Conservation (phyloP, 1,284 basidiomycete species). For the Ceratobasidium sp. region DNA sequence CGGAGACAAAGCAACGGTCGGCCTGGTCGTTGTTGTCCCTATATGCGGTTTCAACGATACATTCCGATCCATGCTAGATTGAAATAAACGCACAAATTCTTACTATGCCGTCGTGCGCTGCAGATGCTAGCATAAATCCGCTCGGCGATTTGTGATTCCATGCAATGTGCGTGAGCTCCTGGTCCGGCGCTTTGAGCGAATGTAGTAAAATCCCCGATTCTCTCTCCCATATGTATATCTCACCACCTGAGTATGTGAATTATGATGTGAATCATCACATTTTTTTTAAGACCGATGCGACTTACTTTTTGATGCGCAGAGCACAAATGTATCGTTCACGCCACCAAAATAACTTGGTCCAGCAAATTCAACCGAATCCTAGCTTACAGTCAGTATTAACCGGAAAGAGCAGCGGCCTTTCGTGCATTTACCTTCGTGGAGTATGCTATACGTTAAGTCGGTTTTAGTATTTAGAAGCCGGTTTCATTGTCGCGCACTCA, state of each 20-base stretch:
- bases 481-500: neutral
- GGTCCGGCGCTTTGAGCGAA: conserved; percentile 34
- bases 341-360: conserved; percentile 16
- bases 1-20: conserved; percentile 7
- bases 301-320: conserved; percentile 12
- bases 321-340: conserved; percentile 14
- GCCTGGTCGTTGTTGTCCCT: conserved; percentile 38
- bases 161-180: conserved; percentile 30
- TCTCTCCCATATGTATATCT: conserved; percentile 14
- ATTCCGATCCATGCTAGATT: neutral
- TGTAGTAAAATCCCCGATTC: neutral
- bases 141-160: conserved; percentile 40
- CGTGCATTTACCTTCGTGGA: conserved; percentile 17
- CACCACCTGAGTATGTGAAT: conserved; percentile 2
- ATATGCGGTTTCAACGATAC: neutral
- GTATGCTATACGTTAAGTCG: neutral
- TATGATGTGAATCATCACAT: neutral
- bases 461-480: neutral
- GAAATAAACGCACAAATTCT: conserved; percentile 30
- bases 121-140: conserved; percentile 37
- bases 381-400: no score
- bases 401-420: no score
- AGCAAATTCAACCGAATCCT: conserved; percentile 28
- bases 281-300: neutral
- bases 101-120: conserved; percentile 33